Evolutionary conservation across 2,329 filamentous ascomycete genomes (phyloP).

Genomic region (Ascochyta clinopodiicola): DNA sequence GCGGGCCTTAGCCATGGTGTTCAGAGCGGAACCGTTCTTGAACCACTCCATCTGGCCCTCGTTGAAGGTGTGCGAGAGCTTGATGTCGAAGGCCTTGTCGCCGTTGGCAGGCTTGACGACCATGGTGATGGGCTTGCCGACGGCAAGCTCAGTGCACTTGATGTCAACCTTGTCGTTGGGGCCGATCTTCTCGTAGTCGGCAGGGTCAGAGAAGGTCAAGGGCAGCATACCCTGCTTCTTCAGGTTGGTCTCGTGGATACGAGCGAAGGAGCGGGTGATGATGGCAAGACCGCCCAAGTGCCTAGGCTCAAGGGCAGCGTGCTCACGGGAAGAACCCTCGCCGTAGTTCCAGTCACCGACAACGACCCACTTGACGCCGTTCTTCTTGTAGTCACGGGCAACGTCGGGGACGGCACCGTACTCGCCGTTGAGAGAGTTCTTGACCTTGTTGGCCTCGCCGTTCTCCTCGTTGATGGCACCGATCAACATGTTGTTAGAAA

Average conservation of each 20-base stretch:
- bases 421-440: conserved; percentile 84
- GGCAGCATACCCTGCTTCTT: conserved; percentile 99
- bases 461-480: conserved; percentile 96
- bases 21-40: conserved; percentile 94
- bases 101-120: conserved; percentile 91
- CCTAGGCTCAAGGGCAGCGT: conserved; percentile 95
- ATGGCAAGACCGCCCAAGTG: conserved; percentile 97
- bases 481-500: conserved; percentile 99
- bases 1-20: conserved; percentile 91
- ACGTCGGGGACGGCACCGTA: conserved; percentile 90
- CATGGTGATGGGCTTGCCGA: conserved; percentile 92
- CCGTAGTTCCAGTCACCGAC: conserved; percentile 99
- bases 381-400: conserved; percentile 97
- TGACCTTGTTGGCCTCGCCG: conserved; percentile 95
- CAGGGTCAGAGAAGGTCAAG: conserved; percentile 90
- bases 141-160: conserved; percentile 83
- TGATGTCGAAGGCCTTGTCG: conserved; percentile 73
- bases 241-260: conserved; percentile 99
- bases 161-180: conserved; percentile 93
- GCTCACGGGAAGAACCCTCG: conserved; percentile 96
- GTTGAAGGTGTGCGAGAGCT: conserved; percentile 97
- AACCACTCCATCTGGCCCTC: conserved; percentile 98
- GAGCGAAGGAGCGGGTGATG: conserved; percentile 93
- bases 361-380: conserved; percentile 96
- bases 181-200: conserved; percentile 96